Evolutionary conservation across 805 yeast genomes (phyloP).

Genomic region (Geotrichum ghanense): DNA sequence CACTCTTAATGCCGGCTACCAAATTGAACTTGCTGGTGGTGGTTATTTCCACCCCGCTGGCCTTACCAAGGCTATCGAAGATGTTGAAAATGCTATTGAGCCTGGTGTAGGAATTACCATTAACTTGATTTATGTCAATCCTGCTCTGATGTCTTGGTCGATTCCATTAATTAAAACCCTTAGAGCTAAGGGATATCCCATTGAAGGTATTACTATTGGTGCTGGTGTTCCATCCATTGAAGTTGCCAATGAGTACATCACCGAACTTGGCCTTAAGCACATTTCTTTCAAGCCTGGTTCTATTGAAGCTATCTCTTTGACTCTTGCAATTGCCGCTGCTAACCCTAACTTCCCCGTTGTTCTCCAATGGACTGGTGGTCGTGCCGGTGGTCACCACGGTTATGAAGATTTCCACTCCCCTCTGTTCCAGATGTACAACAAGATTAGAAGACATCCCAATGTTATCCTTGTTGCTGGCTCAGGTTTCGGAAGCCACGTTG

Average conservation of each 20-base stretch:
- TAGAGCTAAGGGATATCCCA: conserved; percentile 87
- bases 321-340: conserved; percentile 82
- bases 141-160: conserved; percentile 98
- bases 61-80: conserved; percentile 65
- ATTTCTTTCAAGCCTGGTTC: conserved; percentile 98
- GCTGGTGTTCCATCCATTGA: conserved; percentile 99
- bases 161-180: conserved; percentile 86
- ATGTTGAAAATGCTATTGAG: conserved; percentile 53
- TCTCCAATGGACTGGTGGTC: conserved; percentile 99
- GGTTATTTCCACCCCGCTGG: conserved; percentile 74
- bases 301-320: conserved; percentile 79
- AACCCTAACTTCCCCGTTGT: conserved; percentile 96
- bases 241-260: conserved; percentile 93
- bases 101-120: conserved; percentile 90
- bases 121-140: conserved; percentile 91
- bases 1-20: conserved; percentile 91
- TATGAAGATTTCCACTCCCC: conserved; percentile 99
- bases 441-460: conserved; percentile 84
- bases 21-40: conserved; percentile 97
- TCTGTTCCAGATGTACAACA: conserved; percentile 86
- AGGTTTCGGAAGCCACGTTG: conserved; percentile 95
- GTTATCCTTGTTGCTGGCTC: conserved; percentile 93
- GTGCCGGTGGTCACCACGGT: conserved; percentile 99
- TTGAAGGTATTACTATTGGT: conserved; percentile 93
- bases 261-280: conserved; percentile 83